These are phyloP conservation scores for Monosporascus sp. DNA, from an alignment of 2,329 filamentous ascomycete species.

Conservation along the genomic window DNA sequence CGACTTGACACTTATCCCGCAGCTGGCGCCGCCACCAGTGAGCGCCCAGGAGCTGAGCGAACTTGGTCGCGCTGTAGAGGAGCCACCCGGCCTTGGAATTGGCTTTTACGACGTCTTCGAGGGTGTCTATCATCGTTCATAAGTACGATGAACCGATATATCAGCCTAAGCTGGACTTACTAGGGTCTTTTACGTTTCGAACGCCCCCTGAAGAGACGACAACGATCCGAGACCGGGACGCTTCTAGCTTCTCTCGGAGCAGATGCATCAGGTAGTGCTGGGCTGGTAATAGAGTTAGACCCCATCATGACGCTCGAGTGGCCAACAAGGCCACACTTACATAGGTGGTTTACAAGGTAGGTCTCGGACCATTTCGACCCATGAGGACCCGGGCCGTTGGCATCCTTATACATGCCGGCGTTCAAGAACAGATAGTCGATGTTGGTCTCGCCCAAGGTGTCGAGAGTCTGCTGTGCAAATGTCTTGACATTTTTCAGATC, in stretches of 20 bases:
- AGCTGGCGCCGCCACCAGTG: slow-evolving; percentile 54
- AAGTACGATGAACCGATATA: slow-evolving; percentile 1
- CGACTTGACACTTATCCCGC: slow-evolving; percentile 36
- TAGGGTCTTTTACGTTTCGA: slow-evolving; percentile 34
- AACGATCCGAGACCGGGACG: slow-evolving; percentile 42
- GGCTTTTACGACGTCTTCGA: slow-evolving; percentile 26
- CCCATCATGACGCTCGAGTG: background rate
- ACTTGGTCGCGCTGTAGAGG: slow-evolving; percentile 43
- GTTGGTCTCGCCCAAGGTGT: slow-evolving; percentile 34
- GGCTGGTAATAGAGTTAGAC: slow-evolving; percentile 28
- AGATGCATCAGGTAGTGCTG: slow-evolving; percentile 51
- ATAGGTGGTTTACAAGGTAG: slow-evolving; percentile 48
- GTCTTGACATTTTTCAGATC: slow-evolving; percentile 39
- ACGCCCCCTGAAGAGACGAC: slow-evolving; percentile 48
- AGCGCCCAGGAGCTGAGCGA: slow-evolving; percentile 44
- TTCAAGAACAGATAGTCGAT: slow-evolving; percentile 48
- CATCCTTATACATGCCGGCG: slow-evolving; percentile 37
- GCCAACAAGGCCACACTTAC: slow-evolving; percentile 25
- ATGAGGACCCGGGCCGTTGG: slow-evolving; percentile 30
- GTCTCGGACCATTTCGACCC: slow-evolving; percentile 47
- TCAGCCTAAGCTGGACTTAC: slow-evolving; percentile 13
- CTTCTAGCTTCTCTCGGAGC: slow-evolving; percentile 41
- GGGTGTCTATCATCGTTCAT: slow-evolving; percentile 8
- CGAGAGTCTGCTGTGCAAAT: slow-evolving; percentile 41
- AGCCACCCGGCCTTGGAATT: slow-evolving; percentile 28